phyloP scores from a whole-genome alignment of 2,329 filamentous ascomycete genomes.

The Fusarium temperatum region DNA sequence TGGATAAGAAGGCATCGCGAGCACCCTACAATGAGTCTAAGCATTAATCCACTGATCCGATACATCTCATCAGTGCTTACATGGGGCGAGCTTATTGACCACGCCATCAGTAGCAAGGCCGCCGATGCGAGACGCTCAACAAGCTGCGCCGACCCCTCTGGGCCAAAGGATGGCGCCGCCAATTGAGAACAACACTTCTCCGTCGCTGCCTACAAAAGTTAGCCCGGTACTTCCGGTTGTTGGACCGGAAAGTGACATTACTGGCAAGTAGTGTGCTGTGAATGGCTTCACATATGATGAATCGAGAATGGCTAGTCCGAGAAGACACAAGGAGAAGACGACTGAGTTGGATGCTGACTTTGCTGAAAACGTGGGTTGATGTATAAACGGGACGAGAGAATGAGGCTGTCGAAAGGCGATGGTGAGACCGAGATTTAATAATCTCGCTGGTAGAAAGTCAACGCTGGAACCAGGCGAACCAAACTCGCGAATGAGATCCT shows the following conservation, averaged over 20 bases:
- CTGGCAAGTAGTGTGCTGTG: not conserved
- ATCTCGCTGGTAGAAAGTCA: not conserved
- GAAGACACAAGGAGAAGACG: not conserved
- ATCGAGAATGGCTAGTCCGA: not conserved
- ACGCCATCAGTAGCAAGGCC: not conserved
- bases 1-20: not conserved
- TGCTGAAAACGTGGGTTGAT: slow-evolving; percentile 3
- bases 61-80: not conserved
- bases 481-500: not conserved
- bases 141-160: not conserved
- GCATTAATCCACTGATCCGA: rapidly evolving
- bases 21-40: not conserved
- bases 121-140: not conserved
- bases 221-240: too few species aligned
- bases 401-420: slow-evolving; percentile 6
- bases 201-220: not conserved
- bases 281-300: not conserved
- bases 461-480: rapidly evolving
- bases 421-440: slow-evolving; percentile 4
- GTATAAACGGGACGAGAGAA: not conserved
- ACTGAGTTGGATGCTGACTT: not conserved
- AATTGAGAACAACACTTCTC: slow-evolving; percentile 2
- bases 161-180: not conserved
- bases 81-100: not conserved
- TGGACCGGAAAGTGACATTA: not conserved